phyloP scores from a whole-genome alignment of 1,139 yeast species.

The Kodamaea alishanica region DNA sequence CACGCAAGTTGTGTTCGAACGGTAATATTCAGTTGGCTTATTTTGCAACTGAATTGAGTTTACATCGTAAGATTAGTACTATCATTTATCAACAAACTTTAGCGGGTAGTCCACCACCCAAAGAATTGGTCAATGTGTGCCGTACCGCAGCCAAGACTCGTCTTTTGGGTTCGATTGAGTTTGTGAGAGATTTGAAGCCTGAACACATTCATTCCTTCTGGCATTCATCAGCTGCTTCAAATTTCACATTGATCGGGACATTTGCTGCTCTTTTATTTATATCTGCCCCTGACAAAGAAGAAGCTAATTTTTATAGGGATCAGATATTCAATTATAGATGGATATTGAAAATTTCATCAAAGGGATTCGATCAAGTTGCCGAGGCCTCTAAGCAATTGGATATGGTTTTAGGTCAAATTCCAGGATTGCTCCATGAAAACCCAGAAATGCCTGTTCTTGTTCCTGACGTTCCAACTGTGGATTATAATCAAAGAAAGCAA shows the following conservation, averaged over 20 bases:
- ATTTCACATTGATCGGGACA: slow-evolving; percentile 77
- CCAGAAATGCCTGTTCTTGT: slow-evolving; percentile 39
- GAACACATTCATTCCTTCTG: slow-evolving; percentile 86
- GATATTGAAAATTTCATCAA: slow-evolving; percentile 67
- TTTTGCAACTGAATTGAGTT: slow-evolving; percentile 80
- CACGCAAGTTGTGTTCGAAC: slow-evolving; percentile 59
- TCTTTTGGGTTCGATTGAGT: slow-evolving; percentile 74
- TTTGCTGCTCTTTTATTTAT: slow-evolving; percentile 77
- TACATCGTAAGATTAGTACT: slow-evolving; percentile 76
- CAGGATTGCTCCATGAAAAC: slow-evolving; percentile 55
- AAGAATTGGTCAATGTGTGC: slow-evolving; percentile 62
- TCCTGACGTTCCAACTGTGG: slow-evolving; percentile 32
- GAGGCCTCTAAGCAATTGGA: slow-evolving; percentile 68
- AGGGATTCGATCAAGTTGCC: slow-evolving; percentile 71
- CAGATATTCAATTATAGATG: slow-evolving; percentile 72
- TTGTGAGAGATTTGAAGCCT: slow-evolving; percentile 68
- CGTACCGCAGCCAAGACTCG: slow-evolving; percentile 82
- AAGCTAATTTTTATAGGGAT: slow-evolving; percentile 59
- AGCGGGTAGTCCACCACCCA: slow-evolving; percentile 45
- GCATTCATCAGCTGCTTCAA: slow-evolving; percentile 78
- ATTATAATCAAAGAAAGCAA: slow-evolving; percentile 15
- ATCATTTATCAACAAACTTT: slow-evolving; percentile 45
- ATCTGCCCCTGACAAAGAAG: slow-evolving; percentile 58
- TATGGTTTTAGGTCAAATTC: slow-evolving; percentile 59
- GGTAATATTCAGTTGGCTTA: slow-evolving; percentile 81